Evolutionary conservation across 1,284 basidiomycete genomes (phyloP), one percentile per base, ranked within the genome.

Genomic region (Mycosarcoma mackinlayi): DNA sequence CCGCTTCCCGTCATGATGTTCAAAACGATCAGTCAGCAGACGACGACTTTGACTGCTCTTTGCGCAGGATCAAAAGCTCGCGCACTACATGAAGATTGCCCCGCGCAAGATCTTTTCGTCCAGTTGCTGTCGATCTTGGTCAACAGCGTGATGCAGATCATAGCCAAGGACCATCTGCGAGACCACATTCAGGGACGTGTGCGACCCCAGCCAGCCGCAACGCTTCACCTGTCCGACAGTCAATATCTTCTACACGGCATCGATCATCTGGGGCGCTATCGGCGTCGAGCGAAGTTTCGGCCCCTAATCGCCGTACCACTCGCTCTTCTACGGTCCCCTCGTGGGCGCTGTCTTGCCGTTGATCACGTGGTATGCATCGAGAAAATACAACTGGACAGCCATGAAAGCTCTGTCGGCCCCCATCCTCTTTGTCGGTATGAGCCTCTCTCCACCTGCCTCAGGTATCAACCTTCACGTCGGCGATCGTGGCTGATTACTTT

Each of bases 1-100:
- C 92, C 92, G 1, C 84, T 93, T 54, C 91, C 91, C 40, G 89
- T 90, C 79, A 89, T 91, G 87, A 84, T 93, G 62, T 92, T 93
- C 88, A 93, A 93, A 85, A 85, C 86, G 10, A 86, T 88, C 69
- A 87, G 87, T n/a, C 89, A 87, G 81, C 87, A 87, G 57, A 85
- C 88, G 8, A 87, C 88, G 35, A 84, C 83, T 40, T 90, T 92
- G 85, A 1, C 72, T 88, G 50, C 77, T 80, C 21, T 90, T 90
- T 80, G 86, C 89, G 4, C 86, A 87, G 13, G 89, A 90, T 77
- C 73, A 72, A 59, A 86, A 86, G 78, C 79, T 86, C 24, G 85
- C 83, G 1, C 85, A 86, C 67, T 86, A 86, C 77, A 86, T 86
- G 84, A 87, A 88, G 81, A 77, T 87, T 16, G 84, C 86, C 0